Percentiles rank a stretch among this genome's conserved stretches.
These are phyloP conservation scores for Ampelomyces quisqualis DNA, from an alignment of 2,329 filamentous ascomycete genomes.

Conservation along the genomic window DNA sequence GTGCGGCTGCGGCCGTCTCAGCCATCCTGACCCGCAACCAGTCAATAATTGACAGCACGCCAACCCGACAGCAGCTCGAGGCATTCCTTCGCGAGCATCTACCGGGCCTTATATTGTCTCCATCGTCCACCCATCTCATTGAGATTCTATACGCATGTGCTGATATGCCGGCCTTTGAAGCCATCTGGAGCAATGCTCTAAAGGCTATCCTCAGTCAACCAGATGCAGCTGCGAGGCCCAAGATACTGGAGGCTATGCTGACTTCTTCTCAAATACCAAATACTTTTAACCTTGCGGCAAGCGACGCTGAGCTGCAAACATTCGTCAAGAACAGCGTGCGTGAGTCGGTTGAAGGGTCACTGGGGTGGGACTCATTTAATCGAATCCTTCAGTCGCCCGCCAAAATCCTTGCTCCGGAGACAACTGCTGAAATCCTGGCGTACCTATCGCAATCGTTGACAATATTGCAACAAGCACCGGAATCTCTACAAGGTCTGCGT, in stretches of 20 bases:
- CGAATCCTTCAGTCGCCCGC: conserved; percentile 40
- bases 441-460: conserved; percentile 44
- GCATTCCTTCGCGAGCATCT: conserved; percentile 58
- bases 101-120: conserved; percentile 62
- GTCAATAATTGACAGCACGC: conserved; percentile 44
- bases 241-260: conserved; percentile 36
- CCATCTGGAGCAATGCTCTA: conserved; percentile 35
- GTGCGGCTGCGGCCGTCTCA: conserved; percentile 61
- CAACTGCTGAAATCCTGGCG: conserved; percentile 43
- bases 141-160: conserved; percentile 60
- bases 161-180: conserved; percentile 30
- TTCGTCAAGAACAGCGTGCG: conserved; percentile 37
- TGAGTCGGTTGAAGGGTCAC: conserved; percentile 31
- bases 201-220: conserved; percentile 30
- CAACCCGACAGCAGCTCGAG: conserved; percentile 46
- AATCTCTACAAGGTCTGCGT: conserved; percentile 50
- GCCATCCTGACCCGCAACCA: conserved; percentile 51
- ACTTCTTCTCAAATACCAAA: conserved; percentile 40
- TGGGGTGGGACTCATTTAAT: conserved; percentile 41
- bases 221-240: conserved; percentile 30
- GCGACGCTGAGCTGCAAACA: conserved; percentile 39
- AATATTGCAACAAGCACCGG: conserved; percentile 34
- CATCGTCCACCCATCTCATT: conserved; percentile 67
- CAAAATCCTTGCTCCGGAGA: conserved; percentile 38
- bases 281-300: conserved; percentile 39